Evolutionary conservation across 2,329 filamentous ascomycete genomes (phyloP).

Genomic region (Stachybotrys elegans): DNA sequence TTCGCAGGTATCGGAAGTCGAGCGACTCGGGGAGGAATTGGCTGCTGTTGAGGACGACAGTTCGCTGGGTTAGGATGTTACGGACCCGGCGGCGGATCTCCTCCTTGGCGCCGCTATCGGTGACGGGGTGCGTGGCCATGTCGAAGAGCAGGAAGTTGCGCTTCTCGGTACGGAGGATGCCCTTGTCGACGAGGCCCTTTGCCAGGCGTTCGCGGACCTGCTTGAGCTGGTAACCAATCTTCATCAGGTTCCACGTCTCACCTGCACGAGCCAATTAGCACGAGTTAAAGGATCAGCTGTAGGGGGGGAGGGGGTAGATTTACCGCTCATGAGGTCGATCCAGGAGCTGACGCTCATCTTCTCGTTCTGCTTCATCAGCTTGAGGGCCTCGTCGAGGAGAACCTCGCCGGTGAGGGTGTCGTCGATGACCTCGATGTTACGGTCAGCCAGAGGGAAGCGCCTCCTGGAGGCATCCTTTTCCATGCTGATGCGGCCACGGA

Average conservation of each 20-base stretch:
- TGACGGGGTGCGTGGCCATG: slow-evolving; percentile 98
- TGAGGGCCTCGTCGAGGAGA: slow-evolving; percentile 91
- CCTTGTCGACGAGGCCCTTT: slow-evolving; percentile 97
- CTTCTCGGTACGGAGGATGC: slow-evolving; percentile 96
- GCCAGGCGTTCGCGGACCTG: slow-evolving; percentile 96
- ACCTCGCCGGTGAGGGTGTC: slow-evolving; percentile 96
- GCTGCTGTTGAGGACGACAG: slow-evolving; percentile 79
- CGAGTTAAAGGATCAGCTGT: background rate
- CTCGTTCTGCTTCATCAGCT: slow-evolving; percentile 99
- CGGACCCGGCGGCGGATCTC: slow-evolving; percentile 91
- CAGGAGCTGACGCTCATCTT: slow-evolving; percentile 99
- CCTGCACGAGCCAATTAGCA: slow-evolving; percentile 45
- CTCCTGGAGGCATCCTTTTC: slow-evolving; percentile 90
- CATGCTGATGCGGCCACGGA: slow-evolving; percentile 96
- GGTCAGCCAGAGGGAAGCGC: slow-evolving; percentile 87
- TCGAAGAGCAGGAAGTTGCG: slow-evolving; percentile 99
- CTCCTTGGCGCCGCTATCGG: slow-evolving; percentile 93
- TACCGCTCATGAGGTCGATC: slow-evolving; percentile 99
- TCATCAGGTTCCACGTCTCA: slow-evolving; percentile 99
- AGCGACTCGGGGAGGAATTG: slow-evolving; percentile 91
- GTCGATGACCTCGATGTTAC: slow-evolving; percentile 94
- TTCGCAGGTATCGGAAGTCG: slow-evolving; percentile 89
- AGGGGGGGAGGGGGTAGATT: slow-evolving; percentile 9
- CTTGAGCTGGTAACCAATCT: slow-evolving; percentile 99
- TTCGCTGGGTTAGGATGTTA: slow-evolving; percentile 88